Evolutionary conservation across 768 basidiomycete genomes (phyloP), one percentile per base, ranked within the genome.

Genomic region (Phaeotremella fagi): DNA sequence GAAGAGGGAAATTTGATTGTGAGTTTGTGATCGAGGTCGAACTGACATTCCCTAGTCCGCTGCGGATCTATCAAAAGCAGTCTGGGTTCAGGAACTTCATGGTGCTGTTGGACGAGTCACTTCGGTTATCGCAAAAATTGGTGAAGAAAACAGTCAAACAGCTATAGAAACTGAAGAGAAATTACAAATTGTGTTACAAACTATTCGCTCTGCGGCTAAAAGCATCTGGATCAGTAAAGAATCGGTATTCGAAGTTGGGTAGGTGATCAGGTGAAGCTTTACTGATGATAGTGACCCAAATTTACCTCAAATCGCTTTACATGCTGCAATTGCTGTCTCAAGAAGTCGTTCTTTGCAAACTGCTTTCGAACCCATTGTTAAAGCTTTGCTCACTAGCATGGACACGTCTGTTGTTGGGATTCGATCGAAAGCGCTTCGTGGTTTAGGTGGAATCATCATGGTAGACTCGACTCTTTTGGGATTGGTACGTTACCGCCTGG

Each of bases 341-440:
- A 46, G 57, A 15, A 60, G 64, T 35, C 55, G 67, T n/a, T 42
- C 63, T 33, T 77, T 95, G 44, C 83, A 82, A 52, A 84, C 80
- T 58, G 88, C 87, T 2, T 92, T 94, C 72, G 83, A 87, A 38
- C 84, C 88, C 0, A 87, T 97, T 48, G 75, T 98, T 12, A 83
- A 82, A 18, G 83, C 86, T 29, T 83, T 95, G 26, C 71, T 98
- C 18, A 76, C 79, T 49, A 83, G 90, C 1, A 79, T 94, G 56
- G 89, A 94, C 64, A 87, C 88, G 0, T 82, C 87, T 3, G 82
- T 85, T 3, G 90, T 98, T 24, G 90, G 88, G 64, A 87, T 94
- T 79, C 83, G 95, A 27, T 92, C 91, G 0, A 98, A 98, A 72
- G 94, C 94, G 0, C 77, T 99, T 26, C 82, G 87, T 48, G 91